Evolutionary conservation across 2,329 filamentous ascomycete species (phyloP).

Genomic region (Coniella lustricola): DNA sequence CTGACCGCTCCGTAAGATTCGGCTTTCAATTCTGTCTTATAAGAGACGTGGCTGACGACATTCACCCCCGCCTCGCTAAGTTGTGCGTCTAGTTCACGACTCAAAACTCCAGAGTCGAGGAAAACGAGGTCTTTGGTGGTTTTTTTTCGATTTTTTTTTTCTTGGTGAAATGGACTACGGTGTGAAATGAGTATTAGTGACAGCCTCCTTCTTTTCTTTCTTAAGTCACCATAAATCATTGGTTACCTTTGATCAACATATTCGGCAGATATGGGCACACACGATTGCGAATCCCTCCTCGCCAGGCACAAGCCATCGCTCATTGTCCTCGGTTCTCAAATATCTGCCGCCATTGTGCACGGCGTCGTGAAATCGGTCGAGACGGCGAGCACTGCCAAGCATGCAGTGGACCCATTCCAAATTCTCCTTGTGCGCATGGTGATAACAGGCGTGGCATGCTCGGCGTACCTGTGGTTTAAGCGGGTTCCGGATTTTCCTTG

Average conservation of each 20-base stretch:
- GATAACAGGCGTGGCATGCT: conserved; percentile 61
- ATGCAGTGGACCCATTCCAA: conserved; percentile 7
- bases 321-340: conserved; percentile 11
- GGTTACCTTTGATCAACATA: not conserved
- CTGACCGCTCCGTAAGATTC: too few relatives aligned
- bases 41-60: too few relatives aligned
- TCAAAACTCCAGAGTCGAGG: too few relatives aligned
- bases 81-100: too few relatives aligned
- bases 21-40: too few relatives aligned
- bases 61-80: too few relatives aligned
- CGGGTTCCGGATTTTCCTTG: conserved; percentile 63
- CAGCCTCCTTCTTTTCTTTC: too few relatives aligned
- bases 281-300: conserved; percentile 2
- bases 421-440: conserved; percentile 73
- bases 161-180: too few relatives aligned
- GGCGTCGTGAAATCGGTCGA: conserved; percentile 11
- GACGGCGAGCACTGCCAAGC: not conserved
- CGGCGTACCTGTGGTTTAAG: conserved; percentile 66
- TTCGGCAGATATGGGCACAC: conserved; percentile 2
- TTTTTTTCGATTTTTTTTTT: too few relatives aligned
- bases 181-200: too few relatives aligned
- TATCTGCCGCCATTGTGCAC: conserved; percentile 9
- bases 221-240: too few relatives aligned
- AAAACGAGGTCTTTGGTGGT: too few relatives aligned
- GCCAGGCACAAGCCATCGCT: conserved; percentile 9